Percentiles rank a stretch among this genome's conserved stretches.
phyloP scores from a whole-genome alignment of 768 basidiomycete genomes.

The Suillus decipiens region DNA sequence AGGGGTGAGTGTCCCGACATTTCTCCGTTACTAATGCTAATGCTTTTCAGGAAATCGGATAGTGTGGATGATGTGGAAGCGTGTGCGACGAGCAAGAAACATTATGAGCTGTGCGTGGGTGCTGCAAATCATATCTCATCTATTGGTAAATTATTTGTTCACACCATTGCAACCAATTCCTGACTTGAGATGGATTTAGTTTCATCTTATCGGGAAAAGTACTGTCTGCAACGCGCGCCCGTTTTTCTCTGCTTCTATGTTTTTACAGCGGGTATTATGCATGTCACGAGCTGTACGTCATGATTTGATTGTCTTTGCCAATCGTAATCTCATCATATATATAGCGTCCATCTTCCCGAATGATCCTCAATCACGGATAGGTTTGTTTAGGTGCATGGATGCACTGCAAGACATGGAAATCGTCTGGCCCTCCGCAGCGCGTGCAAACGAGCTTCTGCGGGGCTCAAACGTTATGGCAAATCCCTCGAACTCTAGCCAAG shows the following conservation, averaged over 20 bases:
- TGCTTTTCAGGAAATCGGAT: conserved; percentile 35
- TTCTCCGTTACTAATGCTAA: background rate
- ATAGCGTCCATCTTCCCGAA: conserved; percentile 63
- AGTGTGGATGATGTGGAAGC: conserved; percentile 53
- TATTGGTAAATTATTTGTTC: conserved; percentile 46
- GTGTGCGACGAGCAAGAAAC: conserved; percentile 56
- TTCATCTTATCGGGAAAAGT: conserved; percentile 60
- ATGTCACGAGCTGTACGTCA: conserved; percentile 66
- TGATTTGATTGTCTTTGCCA: background rate
- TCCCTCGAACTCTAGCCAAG: background rate
- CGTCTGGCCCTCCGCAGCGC: conserved; percentile 76
- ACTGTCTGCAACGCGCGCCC: conserved; percentile 59
- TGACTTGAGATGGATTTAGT: conserved; percentile 36
- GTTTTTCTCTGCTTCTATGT: conserved; percentile 79
- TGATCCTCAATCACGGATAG: conserved; percentile 69
- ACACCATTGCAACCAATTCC: background rate
- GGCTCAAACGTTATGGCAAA: conserved; percentile 51
- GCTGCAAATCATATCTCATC: conserved; percentile 81
- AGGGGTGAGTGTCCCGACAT: conserved; percentile 34
- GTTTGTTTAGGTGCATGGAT: conserved; percentile 68
- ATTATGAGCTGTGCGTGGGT: conserved; percentile 70
- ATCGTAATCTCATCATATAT: conserved; percentile 4
- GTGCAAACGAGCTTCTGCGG: conserved; percentile 70
- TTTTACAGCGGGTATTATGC: conserved; percentile 81
- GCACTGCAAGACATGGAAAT: conserved; percentile 63